Percentiles rank a stretch among this genome's conserved stretches.
These are phyloP conservation scores for Geranium brycei DNA, from an alignment of 345 rosid genomes.

Conservation along the genomic window DNA sequence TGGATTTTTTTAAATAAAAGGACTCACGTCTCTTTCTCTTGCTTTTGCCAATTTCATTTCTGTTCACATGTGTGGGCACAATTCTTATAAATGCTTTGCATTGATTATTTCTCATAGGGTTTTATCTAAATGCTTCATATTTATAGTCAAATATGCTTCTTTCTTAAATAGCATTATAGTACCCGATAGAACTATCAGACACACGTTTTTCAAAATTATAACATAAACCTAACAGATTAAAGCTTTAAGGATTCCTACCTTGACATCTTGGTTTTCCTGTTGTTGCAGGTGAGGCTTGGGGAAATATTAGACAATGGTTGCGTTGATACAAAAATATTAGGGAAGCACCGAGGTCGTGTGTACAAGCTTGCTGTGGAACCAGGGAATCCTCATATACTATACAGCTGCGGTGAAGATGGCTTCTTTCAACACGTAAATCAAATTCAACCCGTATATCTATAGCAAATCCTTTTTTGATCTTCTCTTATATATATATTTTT, in stretches of 20 bases:
- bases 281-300: conserved; percentile 41
- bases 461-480: too few species aligned
- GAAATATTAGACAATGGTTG: conserved; percentile 30
- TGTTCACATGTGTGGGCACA: neutral
- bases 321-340: conserved; percentile 34
- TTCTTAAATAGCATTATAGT: too few species aligned
- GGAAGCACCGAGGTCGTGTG: conserved; percentile 38
- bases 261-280: too few species aligned
- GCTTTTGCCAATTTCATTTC: neutral
- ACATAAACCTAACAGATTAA: too few species aligned
- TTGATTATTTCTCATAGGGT: too few species aligned
- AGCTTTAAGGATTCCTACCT: too few species aligned
- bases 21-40: neutral
- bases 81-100: too few species aligned
- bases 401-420: conserved; percentile 62
- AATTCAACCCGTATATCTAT: too few species aligned
- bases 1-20: conserved; percentile 4
- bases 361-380: conserved; percentile 51
- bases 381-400: conserved; percentile 43
- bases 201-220: too few species aligned
- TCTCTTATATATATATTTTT: neutral
- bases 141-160: too few species aligned
- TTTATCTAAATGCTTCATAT: too few species aligned
- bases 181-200: too few species aligned
- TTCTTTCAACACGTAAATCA: conserved; percentile 29